Evolutionary conservation across 2,329 filamentous ascomycete species (phyloP).

Genomic region (Dactylella cylindrospora): DNA sequence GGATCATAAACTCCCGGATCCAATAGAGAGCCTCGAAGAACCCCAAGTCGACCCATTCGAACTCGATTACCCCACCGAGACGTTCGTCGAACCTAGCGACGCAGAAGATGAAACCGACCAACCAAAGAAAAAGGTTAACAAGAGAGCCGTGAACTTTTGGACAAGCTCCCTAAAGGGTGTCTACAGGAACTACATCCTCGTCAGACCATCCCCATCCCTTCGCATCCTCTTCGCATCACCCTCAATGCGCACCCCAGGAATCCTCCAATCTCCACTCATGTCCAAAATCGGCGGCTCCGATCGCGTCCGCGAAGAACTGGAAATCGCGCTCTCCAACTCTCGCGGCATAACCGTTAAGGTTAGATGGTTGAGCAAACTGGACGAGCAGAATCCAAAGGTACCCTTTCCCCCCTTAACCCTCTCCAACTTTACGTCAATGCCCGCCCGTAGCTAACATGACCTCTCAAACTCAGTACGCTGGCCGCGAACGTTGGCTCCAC

Average conservation of each 20-base stretch:
- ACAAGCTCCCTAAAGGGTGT: slow-evolving; percentile 55
- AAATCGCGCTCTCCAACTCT: slow-evolving; percentile 65
- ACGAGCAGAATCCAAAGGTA: slow-evolving; percentile 49
- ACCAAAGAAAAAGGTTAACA: slow-evolving; percentile 21
- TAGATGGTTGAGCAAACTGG: slow-evolving; percentile 63
- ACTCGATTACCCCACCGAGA: neutral
- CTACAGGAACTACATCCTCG: slow-evolving; percentile 65
- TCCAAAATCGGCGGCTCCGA: slow-evolving; percentile 59
- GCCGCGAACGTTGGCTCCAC: slow-evolving; percentile 72
- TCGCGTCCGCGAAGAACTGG: slow-evolving; percentile 57
- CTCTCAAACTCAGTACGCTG: slow-evolving; percentile 54
- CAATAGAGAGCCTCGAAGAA: neutral
- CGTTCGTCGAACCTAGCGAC: slow-evolving; percentile 28
- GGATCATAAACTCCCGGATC: slow-evolving; percentile 14
- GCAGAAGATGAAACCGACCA: slow-evolving; percentile 46
- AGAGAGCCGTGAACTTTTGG: slow-evolving; percentile 15
- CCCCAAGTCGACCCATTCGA: too few relatives aligned
- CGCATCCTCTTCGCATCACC: slow-evolving; percentile 70
- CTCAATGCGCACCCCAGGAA: slow-evolving; percentile 66
- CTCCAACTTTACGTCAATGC: too few relatives aligned
- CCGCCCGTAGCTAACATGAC: too few relatives aligned
- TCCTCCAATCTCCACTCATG: slow-evolving; percentile 64
- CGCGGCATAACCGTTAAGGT: slow-evolving; percentile 74
- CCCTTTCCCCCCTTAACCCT: too few relatives aligned
- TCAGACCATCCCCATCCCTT: slow-evolving; percentile 66